Conservation (phyloP, 2,329 filamentous ascomycete species). For the Colletotrichum spinosum region DNA sequence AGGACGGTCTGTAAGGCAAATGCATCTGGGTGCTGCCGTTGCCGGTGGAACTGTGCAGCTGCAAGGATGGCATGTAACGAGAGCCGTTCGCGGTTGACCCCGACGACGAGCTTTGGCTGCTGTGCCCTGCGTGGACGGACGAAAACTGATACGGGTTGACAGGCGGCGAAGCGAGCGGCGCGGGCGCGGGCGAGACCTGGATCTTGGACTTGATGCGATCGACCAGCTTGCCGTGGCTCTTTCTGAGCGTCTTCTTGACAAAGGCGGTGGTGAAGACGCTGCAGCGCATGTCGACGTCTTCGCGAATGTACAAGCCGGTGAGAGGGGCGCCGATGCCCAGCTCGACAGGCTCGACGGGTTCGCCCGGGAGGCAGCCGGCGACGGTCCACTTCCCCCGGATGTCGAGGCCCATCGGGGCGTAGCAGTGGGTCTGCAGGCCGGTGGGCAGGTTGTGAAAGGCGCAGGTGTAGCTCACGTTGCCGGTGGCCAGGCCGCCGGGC, state of each 20-base stretch:
- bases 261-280: constrained; percentile 81
- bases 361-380: constrained; percentile 77
- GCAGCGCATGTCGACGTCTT: constrained; percentile 87
- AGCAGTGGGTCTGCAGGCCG: constrained; percentile 85
- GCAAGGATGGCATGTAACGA: too few species aligned
- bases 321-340: constrained; percentile 73
- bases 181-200: neutral
- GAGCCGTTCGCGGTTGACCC: neutral
- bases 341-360: constrained; percentile 74
- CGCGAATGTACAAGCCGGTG: constrained; percentile 81
- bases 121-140: constrained; percentile 4
- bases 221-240: constrained; percentile 78
- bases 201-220: constrained; percentile 65
- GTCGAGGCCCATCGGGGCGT: constrained; percentile 84
- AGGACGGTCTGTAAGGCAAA: constrained; percentile 28
- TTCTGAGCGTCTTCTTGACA: constrained; percentile 85
- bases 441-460: constrained; percentile 79
- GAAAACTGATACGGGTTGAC: neutral
- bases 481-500: constrained; percentile 72
- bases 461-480: constrained; percentile 81
- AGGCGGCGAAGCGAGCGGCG: neutral
- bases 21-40: constrained; percentile 6
- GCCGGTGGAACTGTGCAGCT: too few species aligned
- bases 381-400: constrained; percentile 84
- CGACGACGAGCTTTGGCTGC: constrained; percentile 23